Evolutionary conservation across 495 filamentous ascomycete genomes (phyloP).

Genomic region (Bombardia bombarda): DNA sequence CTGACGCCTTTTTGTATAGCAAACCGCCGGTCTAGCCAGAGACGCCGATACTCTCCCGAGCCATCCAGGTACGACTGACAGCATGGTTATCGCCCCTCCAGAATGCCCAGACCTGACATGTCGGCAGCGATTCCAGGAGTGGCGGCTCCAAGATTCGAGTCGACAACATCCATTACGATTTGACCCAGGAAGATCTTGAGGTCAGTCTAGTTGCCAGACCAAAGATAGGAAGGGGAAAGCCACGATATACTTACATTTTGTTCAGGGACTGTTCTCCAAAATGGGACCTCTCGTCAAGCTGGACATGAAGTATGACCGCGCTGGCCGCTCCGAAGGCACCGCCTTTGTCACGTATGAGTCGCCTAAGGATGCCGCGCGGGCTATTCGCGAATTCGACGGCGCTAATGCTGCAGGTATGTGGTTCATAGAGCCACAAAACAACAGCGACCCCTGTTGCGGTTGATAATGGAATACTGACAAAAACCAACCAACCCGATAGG

Average conservation of each 20-base stretch:
- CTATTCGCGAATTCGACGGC: slow-evolving; percentile 76
- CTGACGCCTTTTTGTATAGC: slow-evolving; percentile 20
- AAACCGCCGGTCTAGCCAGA: slow-evolving; percentile 23
- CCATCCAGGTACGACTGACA: slow-evolving; percentile 38
- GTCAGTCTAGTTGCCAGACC: slow-evolving; percentile 39
- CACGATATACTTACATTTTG: slow-evolving; percentile 5
- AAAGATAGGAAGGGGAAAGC: background rate
- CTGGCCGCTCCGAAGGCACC: slow-evolving; percentile 80
- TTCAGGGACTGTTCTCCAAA: slow-evolving; percentile 68
- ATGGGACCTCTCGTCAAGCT: slow-evolving; percentile 68
- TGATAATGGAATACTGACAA: slow-evolving; percentile 5
- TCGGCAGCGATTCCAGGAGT: slow-evolving; percentile 40
- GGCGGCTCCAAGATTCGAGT: slow-evolving; percentile 61
- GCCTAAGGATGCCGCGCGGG: slow-evolving; percentile 58
- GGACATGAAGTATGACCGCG: slow-evolving; percentile 76
- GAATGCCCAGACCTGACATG: no score
- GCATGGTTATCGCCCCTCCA: background rate
- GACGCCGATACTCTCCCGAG: slow-evolving; percentile 41
- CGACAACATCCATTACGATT: slow-evolving; percentile 90
- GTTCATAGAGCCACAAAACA: background rate
- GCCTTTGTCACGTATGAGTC: slow-evolving; percentile 77
- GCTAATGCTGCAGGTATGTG: slow-evolving; percentile 75
- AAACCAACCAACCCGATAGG: slow-evolving; percentile 22
- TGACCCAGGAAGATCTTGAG: slow-evolving; percentile 77
- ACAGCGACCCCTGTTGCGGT: no score